Percentiles rank a stretch among this genome's conserved stretches.
phyloP scores from a whole-genome alignment of 768 basidiomycete genomes.

The Serendipita sp. region DNA sequence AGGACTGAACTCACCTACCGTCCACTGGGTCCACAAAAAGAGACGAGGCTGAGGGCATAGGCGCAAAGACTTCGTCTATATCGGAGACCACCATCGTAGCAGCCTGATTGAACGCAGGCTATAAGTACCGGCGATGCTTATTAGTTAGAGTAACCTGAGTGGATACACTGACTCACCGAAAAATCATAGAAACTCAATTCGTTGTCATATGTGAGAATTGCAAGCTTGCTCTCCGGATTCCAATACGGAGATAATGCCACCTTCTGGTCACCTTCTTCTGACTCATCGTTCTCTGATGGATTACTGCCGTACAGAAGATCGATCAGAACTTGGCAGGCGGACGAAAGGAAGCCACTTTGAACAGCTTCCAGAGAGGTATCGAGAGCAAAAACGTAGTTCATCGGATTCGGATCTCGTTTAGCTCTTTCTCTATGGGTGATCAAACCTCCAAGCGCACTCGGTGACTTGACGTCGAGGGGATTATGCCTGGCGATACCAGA shows the following conservation, averaged over 20 bases:
- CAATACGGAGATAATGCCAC: conserved; percentile 26
- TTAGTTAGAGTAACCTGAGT: conserved; percentile 14
- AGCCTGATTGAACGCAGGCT: conserved; percentile 33
- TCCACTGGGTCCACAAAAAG: conserved; percentile 63
- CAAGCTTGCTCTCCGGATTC: conserved; percentile 41
- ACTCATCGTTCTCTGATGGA: conserved; percentile 24
- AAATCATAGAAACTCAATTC: conserved; percentile 80
- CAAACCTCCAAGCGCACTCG: conserved; percentile 9
- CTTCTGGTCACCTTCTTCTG: conserved; percentile 18
- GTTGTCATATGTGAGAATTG: conserved; percentile 68
- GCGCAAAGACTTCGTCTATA: conserved; percentile 83
- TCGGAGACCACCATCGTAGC: conserved; percentile 74
- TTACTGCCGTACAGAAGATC: conserved; percentile 47
- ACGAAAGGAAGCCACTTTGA: conserved; percentile 49
- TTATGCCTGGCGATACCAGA: not conserved
- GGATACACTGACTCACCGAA: conserved; percentile 38
- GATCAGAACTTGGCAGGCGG: conserved; percentile 48
- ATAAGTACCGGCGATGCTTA: not conserved
- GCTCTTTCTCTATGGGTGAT: conserved; percentile 15
- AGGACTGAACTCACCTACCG: conserved; percentile 35
- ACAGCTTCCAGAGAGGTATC: conserved; percentile 65
- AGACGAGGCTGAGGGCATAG: conserved; percentile 36
- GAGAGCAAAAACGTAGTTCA: conserved; percentile 73
- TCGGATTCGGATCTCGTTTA: conserved; percentile 39
- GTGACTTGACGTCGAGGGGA: conserved; percentile 13